These are phyloP conservation scores for Fusarium concolor DNA, from an alignment of 2,329 filamentous ascomycete genomes.

Conservation along the genomic window DNA sequence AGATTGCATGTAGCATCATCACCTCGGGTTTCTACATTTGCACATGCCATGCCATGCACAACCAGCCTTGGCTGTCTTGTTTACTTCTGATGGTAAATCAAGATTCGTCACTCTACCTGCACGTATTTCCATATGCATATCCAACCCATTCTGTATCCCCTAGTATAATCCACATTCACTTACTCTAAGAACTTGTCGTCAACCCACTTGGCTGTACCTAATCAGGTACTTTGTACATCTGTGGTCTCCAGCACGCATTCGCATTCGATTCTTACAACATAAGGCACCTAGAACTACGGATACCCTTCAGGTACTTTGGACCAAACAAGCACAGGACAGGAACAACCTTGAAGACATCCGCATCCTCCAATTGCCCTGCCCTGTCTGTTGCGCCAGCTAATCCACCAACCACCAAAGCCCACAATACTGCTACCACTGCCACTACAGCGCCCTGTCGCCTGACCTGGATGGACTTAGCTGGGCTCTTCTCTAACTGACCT, in stretches of 20 bases:
- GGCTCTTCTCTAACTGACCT: slow-evolving; percentile 24
- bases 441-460: slow-evolving; percentile 40
- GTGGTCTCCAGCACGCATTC: slow-evolving; percentile 2
- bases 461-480: slow-evolving; percentile 36
- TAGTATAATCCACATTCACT: slow-evolving; percentile 23
- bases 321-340: neutral
- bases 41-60: slow-evolving; percentile 23
- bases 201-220: slow-evolving; percentile 19
- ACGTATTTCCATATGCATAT: slow-evolving; percentile 15
- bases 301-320: neutral
- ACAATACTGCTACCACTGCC: slow-evolving; percentile 9
- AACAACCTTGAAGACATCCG: neutral
- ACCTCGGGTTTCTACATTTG: slow-evolving; percentile 21
- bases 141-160: neutral
- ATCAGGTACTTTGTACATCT: slow-evolving; percentile 22
- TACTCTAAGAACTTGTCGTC: slow-evolving; percentile 10
- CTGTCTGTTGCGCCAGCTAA: slow-evolving; percentile 28
- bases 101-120: slow-evolving; percentile 1
- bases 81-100: slow-evolving; percentile 3
- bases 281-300: neutral
- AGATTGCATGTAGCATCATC: slow-evolving; percentile 8
- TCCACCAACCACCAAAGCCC: slow-evolving; percentile 33
- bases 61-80: slow-evolving; percentile 5
- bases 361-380: slow-evolving; percentile 25
- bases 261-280: slow-evolving; percentile 3